Evolutionary conservation across 78 protist species (phyloP).

Genomic region (Dictyostelium brefeldianum): DNA sequence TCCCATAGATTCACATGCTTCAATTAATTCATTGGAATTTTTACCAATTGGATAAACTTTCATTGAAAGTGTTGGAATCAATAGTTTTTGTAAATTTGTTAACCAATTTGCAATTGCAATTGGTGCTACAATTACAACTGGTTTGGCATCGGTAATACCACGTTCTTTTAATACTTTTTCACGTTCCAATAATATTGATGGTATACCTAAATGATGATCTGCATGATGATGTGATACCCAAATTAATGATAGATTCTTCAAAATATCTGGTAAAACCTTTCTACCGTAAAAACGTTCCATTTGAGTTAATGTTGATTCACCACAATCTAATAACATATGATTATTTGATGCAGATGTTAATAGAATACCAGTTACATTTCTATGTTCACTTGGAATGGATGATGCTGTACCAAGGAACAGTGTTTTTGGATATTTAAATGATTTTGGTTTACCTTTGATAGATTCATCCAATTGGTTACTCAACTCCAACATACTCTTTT

Average conservation of each 20-base stretch:
- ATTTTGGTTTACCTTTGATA: background rate
- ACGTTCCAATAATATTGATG: background rate
- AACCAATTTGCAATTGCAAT: background rate
- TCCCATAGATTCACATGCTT: background rate
- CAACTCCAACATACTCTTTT: background rate
- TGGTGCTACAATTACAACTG: background rate
- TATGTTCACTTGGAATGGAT: conserved; percentile 34
- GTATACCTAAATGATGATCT: conserved; percentile 97
- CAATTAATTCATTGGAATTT: background rate
- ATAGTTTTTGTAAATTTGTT: background rate
- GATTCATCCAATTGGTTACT: background rate
- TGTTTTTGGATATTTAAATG: conserved; percentile 35
- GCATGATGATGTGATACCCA: conserved; percentile 98
- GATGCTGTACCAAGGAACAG: conserved; percentile 67
- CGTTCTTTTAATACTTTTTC: background rate
- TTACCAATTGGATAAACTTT: background rate
- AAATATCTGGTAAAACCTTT: background rate
- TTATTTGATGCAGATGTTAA: background rate
- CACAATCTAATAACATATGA: conserved; percentile 90
- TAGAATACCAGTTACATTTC: conserved; percentile 66
- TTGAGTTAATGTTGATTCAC: conserved; percentile 97
- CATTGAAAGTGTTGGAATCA: background rate
- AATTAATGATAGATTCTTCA: background rate
- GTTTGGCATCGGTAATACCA: background rate
- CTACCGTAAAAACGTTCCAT: conserved; percentile 85